Conservation (phyloP, 805 yeast genomes). For the Metschnikowia drakensbergensis region DNA sequence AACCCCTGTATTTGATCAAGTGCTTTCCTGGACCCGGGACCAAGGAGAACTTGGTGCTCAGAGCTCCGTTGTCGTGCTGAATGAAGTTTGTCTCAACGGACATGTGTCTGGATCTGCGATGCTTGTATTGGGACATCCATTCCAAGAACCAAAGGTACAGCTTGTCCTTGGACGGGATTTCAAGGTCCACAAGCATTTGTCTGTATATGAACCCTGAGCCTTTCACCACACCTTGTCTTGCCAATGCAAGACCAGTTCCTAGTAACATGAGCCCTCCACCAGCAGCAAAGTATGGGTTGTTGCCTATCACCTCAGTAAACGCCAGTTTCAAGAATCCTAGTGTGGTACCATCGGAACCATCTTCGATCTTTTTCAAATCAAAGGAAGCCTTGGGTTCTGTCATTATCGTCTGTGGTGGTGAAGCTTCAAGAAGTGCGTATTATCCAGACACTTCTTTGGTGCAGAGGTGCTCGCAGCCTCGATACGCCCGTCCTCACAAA, state of each 20-base stretch:
- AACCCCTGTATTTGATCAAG: conserved; percentile 77
- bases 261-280: conserved; percentile 96
- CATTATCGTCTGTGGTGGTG: not conserved
- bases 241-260: conserved; percentile 83
- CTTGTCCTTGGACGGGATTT: conserved; percentile 89
- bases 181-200: conserved; percentile 84
- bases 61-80: conserved; percentile 91
- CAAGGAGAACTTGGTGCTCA: conserved; percentile 78
- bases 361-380: conserved; percentile 35
- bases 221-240: conserved; percentile 63
- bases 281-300: conserved; percentile 95
- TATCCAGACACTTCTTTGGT: not conserved
- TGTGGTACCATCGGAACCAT: conserved; percentile 36
- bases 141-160: conserved; percentile 92
- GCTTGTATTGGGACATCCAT: conserved; percentile 88
- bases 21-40: conserved; percentile 99
- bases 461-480: conserved; percentile 3
- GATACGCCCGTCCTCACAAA: too few relatives aligned
- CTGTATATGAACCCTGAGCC: conserved; percentile 69
- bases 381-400: conserved; percentile 15
- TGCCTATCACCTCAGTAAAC: conserved; percentile 51
- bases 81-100: conserved; percentile 83
- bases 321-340: conserved; percentile 34
- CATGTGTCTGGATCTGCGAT: conserved; percentile 74
- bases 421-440: not conserved